These are phyloP conservation scores for Populus hybrid DNA, from an alignment of 441 rosid species.

Conservation along the genomic window DNA sequence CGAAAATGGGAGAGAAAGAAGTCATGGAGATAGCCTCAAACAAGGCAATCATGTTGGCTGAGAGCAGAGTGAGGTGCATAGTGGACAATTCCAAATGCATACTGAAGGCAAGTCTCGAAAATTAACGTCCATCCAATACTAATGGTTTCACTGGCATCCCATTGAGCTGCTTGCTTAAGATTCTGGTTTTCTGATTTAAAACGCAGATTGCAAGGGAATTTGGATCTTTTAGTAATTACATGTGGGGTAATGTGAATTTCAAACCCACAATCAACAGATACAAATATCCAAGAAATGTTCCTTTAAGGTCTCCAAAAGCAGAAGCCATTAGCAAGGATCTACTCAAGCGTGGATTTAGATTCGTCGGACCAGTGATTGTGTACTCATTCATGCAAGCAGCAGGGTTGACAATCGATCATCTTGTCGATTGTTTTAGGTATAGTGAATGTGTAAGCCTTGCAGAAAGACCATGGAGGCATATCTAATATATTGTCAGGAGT, in stretches of 20 bases:
- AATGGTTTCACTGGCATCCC: neutral
- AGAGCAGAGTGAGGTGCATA: constrained; percentile 78
- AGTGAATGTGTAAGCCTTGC: constrained; percentile 73
- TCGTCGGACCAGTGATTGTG: constrained; percentile 90
- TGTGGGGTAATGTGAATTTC: constrained; percentile 82
- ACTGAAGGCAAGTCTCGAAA: constrained; percentile 53
- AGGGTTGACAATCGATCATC: constrained; percentile 82
- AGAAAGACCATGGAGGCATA: constrained; percentile 90
- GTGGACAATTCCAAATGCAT: constrained; percentile 88
- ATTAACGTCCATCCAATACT: neutral
- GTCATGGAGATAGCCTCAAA: constrained; percentile 65
- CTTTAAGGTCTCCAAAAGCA: constrained; percentile 74
- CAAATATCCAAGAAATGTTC: constrained; percentile 76
- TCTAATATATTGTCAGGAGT: constrained; percentile 16
- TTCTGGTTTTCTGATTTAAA: neutral
- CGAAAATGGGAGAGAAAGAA: constrained; percentile 83
- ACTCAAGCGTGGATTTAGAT: constrained; percentile 69
- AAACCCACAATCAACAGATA: constrained; percentile 67
- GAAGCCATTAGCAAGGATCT: constrained; percentile 74
- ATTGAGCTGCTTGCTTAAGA: neutral
- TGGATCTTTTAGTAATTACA: constrained; percentile 82
- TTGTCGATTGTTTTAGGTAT: constrained; percentile 78
- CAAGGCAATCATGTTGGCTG: constrained; percentile 68
- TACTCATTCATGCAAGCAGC: constrained; percentile 93
- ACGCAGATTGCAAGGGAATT: constrained; percentile 59